phyloP scores from a whole-genome alignment of 2,329 filamentous ascomycete species.

The Exophiala sideris region DNA sequence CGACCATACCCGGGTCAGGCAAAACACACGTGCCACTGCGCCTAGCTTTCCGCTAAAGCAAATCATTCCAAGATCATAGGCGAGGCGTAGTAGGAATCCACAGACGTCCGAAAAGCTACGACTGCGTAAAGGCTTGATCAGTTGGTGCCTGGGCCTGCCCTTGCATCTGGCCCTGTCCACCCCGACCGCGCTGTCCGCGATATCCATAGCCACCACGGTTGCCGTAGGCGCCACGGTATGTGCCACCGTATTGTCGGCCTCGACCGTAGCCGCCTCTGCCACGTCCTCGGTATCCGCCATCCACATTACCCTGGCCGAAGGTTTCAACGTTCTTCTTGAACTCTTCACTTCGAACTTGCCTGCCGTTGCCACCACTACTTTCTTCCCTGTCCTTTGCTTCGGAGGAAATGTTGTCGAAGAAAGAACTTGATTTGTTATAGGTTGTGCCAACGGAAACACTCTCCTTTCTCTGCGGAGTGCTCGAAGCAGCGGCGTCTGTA shows the following conservation, averaged over 20 bases:
- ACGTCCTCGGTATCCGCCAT: constrained; percentile 75
- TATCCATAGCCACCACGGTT: constrained; percentile 29
- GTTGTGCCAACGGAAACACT: constrained; percentile 39
- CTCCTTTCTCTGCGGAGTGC: constrained; percentile 35
- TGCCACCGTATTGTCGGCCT: constrained; percentile 50
- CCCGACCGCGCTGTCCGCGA: constrained; percentile 24
- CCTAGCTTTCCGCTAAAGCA: background rate
- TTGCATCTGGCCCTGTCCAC: constrained; percentile 18
- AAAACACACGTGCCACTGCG: background rate
- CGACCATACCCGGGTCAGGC: background rate
- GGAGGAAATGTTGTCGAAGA: constrained; percentile 98
- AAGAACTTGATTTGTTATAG: constrained; percentile 86
- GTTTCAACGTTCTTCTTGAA: constrained; percentile 96
- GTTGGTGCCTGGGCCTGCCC: constrained; percentile 7
- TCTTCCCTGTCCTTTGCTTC: constrained; percentile 87
- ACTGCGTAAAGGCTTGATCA: constrained; percentile 10
- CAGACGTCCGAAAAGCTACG: background rate
- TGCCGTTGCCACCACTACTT: constrained; percentile 64
- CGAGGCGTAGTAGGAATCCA: background rate
- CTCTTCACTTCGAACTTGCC: constrained; percentile 88
- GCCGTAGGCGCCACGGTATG: constrained; percentile 42
- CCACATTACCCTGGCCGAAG: constrained; percentile 93
- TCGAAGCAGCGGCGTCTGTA: constrained; percentile 21
- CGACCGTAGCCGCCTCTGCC: constrained; percentile 66
- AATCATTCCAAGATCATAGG: background rate